Conservation (phyloP, 2,329 filamentous ascomycete genomes). For the Pseudogymnoascus sp. region DNA sequence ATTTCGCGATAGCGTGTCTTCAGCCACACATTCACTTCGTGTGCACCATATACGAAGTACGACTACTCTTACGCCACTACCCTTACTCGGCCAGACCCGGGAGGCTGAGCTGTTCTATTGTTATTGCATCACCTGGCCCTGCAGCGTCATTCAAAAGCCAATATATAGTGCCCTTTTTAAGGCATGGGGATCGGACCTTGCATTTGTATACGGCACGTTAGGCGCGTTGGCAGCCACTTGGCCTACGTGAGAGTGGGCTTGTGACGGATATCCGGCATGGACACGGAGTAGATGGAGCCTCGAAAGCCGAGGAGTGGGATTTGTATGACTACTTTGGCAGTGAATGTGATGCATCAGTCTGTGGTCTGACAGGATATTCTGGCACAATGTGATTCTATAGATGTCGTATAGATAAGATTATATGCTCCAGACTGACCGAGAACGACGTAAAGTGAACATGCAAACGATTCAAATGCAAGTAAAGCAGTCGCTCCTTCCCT, state of each 20-base stretch:
- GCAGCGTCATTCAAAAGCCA: background rate
- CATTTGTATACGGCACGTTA: background rate
- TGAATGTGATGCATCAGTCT: background rate
- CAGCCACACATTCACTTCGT: constrained; percentile 4
- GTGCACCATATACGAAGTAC: background rate
- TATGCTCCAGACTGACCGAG: background rate
- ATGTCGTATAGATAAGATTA: too few relatives aligned
- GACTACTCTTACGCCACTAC: background rate
- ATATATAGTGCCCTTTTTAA: background rate
- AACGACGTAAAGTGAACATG: background rate
- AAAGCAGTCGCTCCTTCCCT: background rate
- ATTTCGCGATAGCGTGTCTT: background rate
- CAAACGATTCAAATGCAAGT: background rate
- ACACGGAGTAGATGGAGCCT: background rate
- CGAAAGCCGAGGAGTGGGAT: background rate
- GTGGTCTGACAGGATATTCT: background rate
- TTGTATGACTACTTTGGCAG: background rate
- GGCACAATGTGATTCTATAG: background rate
- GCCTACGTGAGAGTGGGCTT: constrained; percentile 5
- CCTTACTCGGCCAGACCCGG: background rate
- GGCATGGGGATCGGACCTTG: background rate
- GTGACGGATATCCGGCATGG: constrained; percentile 1
- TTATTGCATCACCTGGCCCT: background rate
- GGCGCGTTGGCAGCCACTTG: background rate
- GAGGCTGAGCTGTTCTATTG: constrained; percentile 6